A percentile compares a stretch with the other conserved stretches of the same genome.
These are phyloP conservation scores for Hibiscus tridactylites DNA, from an alignment of 345 rosid genomes.

Conservation along the genomic window DNA sequence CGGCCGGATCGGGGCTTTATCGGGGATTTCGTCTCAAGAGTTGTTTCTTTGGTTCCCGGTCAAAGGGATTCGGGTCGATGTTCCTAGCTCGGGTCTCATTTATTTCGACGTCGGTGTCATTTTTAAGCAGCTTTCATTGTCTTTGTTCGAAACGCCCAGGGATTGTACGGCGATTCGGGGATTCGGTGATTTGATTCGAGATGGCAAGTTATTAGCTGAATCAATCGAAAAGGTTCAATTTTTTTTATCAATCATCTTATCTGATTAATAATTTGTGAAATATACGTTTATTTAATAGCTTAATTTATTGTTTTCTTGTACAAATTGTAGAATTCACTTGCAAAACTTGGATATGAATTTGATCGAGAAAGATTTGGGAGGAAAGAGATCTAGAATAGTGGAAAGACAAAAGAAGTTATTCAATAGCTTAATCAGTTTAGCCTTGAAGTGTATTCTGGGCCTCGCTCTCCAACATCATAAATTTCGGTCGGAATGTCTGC, in stretches of 20 bases:
- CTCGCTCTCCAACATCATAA: slow-evolving; percentile 21
- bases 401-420: slow-evolving; percentile 12
- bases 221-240: slow-evolving; percentile 31
- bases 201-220: slow-evolving; percentile 15
- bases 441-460: slow-evolving; percentile 19
- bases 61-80: slow-evolving; percentile 70
- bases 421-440: slow-evolving; percentile 28
- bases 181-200: slow-evolving; percentile 8
- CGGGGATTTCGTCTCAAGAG: slow-evolving; percentile 79
- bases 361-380: slow-evolving; percentile 25
- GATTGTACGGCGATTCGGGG: slow-evolving; percentile 49
- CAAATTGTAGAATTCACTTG: slow-evolving; percentile 34
- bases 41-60: slow-evolving; percentile 89
- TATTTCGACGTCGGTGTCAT: slow-evolving; percentile 92
- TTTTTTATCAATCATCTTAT: neutral
- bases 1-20: slow-evolving; percentile 55
- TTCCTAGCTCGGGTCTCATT: slow-evolving; percentile 83
- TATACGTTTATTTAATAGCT: neutral
- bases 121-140: slow-evolving; percentile 72
- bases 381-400: slow-evolving; percentile 23
- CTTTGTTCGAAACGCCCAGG: slow-evolving; percentile 79
- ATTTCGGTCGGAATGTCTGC: slow-evolving; percentile 24
- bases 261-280: neutral
- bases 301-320: neutral
- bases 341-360: slow-evolving; percentile 21